These are phyloP conservation scores for Capronia americana DNA, from an alignment of 2,329 filamentous ascomycete genomes.

Conservation along the genomic window DNA sequence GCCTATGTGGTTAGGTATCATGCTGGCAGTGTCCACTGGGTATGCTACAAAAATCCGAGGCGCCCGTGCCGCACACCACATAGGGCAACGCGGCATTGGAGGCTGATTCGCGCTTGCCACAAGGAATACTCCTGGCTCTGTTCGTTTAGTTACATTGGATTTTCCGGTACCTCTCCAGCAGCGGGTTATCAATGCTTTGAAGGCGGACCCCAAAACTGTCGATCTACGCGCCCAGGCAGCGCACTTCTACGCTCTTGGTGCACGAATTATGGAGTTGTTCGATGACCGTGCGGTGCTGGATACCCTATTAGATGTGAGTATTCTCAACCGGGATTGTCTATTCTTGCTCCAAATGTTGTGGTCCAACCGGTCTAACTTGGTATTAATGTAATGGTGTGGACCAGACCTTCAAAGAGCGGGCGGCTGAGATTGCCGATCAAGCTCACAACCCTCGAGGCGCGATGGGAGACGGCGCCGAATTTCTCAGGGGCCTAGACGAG, in stretches of 20 bases:
- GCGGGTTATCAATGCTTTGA: slow-evolving; percentile 85
- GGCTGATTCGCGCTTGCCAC: background rate
- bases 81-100: background rate
- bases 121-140: slow-evolving; percentile 37
- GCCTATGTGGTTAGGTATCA: slow-evolving; percentile 92
- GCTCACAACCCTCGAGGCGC: slow-evolving; percentile 73
- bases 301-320: slow-evolving; percentile 64
- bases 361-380: background rate
- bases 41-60: slow-evolving; percentile 42
- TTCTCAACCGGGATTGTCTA: background rate
- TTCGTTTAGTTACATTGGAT: slow-evolving; percentile 77
- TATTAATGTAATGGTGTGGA: background rate
- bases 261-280: slow-evolving; percentile 86
- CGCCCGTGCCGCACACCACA: background rate
- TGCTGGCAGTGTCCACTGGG: slow-evolving; percentile 74
- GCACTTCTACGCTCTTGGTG: slow-evolving; percentile 86
- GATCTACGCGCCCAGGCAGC: slow-evolving; percentile 81
- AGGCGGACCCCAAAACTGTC: slow-evolving; percentile 85
- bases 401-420: slow-evolving; percentile 79
- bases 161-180: slow-evolving; percentile 77
- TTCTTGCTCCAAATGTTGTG: background rate
- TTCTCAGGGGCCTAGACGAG: slow-evolving; percentile 86
- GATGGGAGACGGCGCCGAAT: slow-evolving; percentile 70
- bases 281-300: slow-evolving; percentile 83
- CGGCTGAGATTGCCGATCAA: slow-evolving; percentile 83